Conservation (phyloP, 1,139 yeast genomes). For the Suhomyces chickasaworum region DNA sequence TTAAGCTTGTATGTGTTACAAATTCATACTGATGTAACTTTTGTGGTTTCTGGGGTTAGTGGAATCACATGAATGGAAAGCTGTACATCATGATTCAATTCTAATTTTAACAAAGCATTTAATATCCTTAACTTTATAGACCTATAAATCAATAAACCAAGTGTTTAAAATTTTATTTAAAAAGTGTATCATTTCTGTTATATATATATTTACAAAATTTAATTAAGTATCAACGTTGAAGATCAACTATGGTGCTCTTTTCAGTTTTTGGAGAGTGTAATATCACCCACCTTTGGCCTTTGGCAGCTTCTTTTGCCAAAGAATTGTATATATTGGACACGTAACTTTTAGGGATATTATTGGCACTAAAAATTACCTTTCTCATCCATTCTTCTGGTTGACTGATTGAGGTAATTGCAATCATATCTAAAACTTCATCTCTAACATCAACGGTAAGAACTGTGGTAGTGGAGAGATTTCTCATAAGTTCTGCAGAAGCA, state of each 20-base stretch:
- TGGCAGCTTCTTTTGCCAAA: slow-evolving; percentile 67
- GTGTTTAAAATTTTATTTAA: neutral
- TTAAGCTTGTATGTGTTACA: neutral
- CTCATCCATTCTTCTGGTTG: slow-evolving; percentile 89
- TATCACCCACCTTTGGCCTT: slow-evolving; percentile 74
- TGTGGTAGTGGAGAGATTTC: slow-evolving; percentile 62
- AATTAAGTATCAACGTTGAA: slow-evolving; percentile 49
- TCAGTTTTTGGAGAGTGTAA: slow-evolving; percentile 74
- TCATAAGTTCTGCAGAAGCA: slow-evolving; percentile 58
- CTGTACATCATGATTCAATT: slow-evolving; percentile 11
- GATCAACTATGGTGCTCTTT: slow-evolving; percentile 64
- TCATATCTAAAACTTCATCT: slow-evolving; percentile 84
- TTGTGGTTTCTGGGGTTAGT: neutral
- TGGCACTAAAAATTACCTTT: slow-evolving; percentile 66
- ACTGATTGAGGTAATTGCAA: slow-evolving; percentile 69
- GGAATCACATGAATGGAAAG: neutral
- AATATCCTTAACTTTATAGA: slow-evolving; percentile 10
- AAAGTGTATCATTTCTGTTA: too few species aligned
- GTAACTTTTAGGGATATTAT: slow-evolving; percentile 71
- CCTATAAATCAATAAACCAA: slow-evolving; percentile 6
- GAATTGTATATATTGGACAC: slow-evolving; percentile 71
- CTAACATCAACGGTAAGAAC: slow-evolving; percentile 74
- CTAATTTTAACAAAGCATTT: slow-evolving; percentile 12
- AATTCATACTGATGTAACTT: neutral
- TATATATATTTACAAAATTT: too few species aligned